phyloP scores from a whole-genome alignment of 2,329 filamentous ascomycete genomes.

The Domatiomyces globalis region DNA sequence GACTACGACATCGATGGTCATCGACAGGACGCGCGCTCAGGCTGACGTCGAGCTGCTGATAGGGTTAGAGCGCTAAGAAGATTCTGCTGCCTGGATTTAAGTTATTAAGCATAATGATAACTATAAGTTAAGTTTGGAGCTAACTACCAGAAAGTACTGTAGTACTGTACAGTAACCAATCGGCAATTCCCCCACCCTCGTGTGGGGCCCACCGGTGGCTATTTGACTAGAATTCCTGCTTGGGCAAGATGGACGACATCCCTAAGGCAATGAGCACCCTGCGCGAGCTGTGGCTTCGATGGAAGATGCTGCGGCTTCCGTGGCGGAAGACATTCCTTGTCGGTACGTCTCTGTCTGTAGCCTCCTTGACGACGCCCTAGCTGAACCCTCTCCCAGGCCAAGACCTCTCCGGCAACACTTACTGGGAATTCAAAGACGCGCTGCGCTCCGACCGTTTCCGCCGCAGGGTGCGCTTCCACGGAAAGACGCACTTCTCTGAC shows the following conservation, averaged over 20 bases:
- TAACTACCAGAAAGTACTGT: too few relatives aligned
- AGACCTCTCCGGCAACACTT: conserved; percentile 50
- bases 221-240: too few relatives aligned
- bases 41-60: not conserved
- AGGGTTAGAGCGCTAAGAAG: too few relatives aligned
- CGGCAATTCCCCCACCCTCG: too few relatives aligned
- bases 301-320: conserved; percentile 48
- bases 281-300: conserved; percentile 44
- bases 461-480: conserved; percentile 44
- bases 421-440: conserved; percentile 51
- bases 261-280: conserved; percentile 23
- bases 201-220: too few relatives aligned
- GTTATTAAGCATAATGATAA: not conserved
- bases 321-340: conserved; percentile 48
- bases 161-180: too few relatives aligned
- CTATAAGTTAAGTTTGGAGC: too few relatives aligned
- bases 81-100: not conserved
- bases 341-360: conserved; percentile 27
- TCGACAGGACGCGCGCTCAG: too few relatives aligned
- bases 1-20: too few relatives aligned
- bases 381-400: conserved; percentile 30
- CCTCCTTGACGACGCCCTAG: not conserved
- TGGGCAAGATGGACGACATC: not conserved
- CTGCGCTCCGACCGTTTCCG: conserved; percentile 40
- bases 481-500: conserved; percentile 42